phyloP scores from a whole-genome alignment of 2,329 filamentous ascomycete genomes.

The Aspergillus sclerotialis region DNA sequence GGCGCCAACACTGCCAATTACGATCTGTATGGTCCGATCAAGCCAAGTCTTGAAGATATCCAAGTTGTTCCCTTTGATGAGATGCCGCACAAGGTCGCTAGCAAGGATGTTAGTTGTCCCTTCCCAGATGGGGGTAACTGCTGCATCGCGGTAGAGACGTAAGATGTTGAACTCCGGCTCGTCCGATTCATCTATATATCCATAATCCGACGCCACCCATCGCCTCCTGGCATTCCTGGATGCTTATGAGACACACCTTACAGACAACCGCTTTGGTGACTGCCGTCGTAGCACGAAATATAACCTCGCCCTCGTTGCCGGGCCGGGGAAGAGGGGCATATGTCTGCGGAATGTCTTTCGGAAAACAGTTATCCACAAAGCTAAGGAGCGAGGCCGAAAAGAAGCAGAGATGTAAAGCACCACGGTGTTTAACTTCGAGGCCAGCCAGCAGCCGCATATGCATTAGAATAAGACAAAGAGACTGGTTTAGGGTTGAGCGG shows the following conservation, averaged over 20 bases:
- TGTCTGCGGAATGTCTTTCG: too few relatives aligned
- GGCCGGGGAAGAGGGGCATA: slow-evolving; percentile 37
- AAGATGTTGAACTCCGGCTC: slow-evolving; percentile 62
- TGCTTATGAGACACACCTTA: slow-evolving; percentile 21
- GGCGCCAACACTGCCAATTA: slow-evolving; percentile 13
- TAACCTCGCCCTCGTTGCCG: slow-evolving; percentile 4
- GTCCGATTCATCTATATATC: slow-evolving; percentile 33
- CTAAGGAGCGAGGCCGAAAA: slow-evolving; percentile 31
- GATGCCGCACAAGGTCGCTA: slow-evolving; percentile 40
- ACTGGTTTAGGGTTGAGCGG: slow-evolving; percentile 29
- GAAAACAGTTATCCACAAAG: slow-evolving; percentile 20
- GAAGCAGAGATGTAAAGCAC: slow-evolving; percentile 29
- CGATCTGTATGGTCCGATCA: slow-evolving; percentile 24
- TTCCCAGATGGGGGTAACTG: slow-evolving; percentile 57
- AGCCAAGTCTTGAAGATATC: slow-evolving; percentile 34
- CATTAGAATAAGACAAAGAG: slow-evolving; percentile 33
- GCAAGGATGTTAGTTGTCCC: slow-evolving; percentile 66
- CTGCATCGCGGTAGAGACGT: slow-evolving; percentile 57
- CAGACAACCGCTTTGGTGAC: slow-evolving; percentile 29
- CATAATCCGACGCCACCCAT: slow-evolving; percentile 33
- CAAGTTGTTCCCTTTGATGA: slow-evolving; percentile 17
- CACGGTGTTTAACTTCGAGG: slow-evolving; percentile 33
- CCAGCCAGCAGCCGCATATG: slow-evolving; percentile 34
- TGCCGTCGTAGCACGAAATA: slow-evolving; percentile 22
- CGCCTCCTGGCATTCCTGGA: slow-evolving; percentile 33